A percentile compares a stretch with the other conserved stretches of the same genome.
These are phyloP conservation scores for Postia placenta DNA, from an alignment of 768 basidiomycete species.

Conservation along the genomic window DNA sequence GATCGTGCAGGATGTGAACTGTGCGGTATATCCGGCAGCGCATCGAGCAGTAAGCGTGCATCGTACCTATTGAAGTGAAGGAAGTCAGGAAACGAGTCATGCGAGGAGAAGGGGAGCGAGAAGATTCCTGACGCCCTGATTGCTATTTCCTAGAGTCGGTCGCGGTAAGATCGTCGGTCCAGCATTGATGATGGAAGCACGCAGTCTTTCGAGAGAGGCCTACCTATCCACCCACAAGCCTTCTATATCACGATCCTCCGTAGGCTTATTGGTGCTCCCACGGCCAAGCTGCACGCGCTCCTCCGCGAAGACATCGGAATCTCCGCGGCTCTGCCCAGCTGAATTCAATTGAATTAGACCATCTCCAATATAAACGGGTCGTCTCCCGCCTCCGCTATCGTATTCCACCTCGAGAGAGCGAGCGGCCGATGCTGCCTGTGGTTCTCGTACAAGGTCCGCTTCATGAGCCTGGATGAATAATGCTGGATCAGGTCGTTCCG, in stretches of 20 bases:
- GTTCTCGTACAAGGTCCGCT: slow-evolving; percentile 60
- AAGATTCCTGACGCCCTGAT: background rate
- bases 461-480: slow-evolving; percentile 64
- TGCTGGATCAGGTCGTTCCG: slow-evolving; percentile 10
- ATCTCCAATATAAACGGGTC: slow-evolving; percentile 19
- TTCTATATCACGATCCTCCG: slow-evolving; percentile 14
- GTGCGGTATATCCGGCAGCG: slow-evolving; percentile 27
- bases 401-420: slow-evolving; percentile 26
- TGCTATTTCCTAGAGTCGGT: background rate
- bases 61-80: slow-evolving; percentile 57
- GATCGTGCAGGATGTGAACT: background rate
- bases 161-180: background rate
- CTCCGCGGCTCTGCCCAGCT: background rate
- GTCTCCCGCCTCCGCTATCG: slow-evolving; percentile 10
- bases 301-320: background rate
- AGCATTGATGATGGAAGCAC: background rate
- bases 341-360: slow-evolving; percentile 26
- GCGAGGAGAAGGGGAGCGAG: slow-evolving; percentile 6
- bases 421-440: slow-evolving; percentile 34
- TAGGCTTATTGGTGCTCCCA: background rate
- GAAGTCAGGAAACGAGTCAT: background rate
- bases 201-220: slow-evolving; percentile 22
- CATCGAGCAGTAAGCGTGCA: slow-evolving; percentile 65
- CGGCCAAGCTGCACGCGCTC: slow-evolving; percentile 7
- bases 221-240: slow-evolving; percentile 83